Percentiles rank a stretch among this genome's conserved stretches.
Conservation (phyloP, 805 yeast genomes). For the Yarrowia sp. region DNA sequence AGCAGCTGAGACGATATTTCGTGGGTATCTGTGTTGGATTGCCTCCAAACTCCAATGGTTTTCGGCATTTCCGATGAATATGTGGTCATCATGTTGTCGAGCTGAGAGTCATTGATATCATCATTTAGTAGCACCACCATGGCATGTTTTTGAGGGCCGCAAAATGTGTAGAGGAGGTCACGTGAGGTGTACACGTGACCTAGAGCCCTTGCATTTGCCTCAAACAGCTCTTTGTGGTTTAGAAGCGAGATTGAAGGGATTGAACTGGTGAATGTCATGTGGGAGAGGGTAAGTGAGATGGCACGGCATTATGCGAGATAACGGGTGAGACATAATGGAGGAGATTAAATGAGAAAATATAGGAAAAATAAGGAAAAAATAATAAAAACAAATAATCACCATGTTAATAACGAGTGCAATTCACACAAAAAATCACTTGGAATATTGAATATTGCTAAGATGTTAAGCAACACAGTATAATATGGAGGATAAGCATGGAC, state of each 20-base stretch:
- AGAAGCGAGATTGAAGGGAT: neutral
- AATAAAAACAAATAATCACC: no score
- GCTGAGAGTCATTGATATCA: neutral
- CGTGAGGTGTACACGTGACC: neutral
- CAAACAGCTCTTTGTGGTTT: slow-evolving; percentile 19
- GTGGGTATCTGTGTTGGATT: neutral
- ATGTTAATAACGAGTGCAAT: no score
- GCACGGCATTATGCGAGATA: no score
- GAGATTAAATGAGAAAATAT: no score
- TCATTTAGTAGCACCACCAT: neutral
- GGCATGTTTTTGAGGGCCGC: neutral
- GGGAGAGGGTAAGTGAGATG: neutral
- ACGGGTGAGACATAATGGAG: no score
- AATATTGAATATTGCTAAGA: no score
- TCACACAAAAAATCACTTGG: no score
- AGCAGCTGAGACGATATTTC: neutral
- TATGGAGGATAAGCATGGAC: no score
- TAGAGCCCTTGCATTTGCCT: neutral
- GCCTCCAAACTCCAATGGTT: slow-evolving; percentile 13
- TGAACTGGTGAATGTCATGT: neutral
- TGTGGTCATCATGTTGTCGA: neutral
- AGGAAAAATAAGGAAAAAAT: no score
- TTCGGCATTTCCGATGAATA: neutral
- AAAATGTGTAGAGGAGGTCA: neutral
- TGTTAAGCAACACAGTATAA: no score